Conservation (phyloP, 306 rosid genomes). For the Argentina anserina region DNA sequence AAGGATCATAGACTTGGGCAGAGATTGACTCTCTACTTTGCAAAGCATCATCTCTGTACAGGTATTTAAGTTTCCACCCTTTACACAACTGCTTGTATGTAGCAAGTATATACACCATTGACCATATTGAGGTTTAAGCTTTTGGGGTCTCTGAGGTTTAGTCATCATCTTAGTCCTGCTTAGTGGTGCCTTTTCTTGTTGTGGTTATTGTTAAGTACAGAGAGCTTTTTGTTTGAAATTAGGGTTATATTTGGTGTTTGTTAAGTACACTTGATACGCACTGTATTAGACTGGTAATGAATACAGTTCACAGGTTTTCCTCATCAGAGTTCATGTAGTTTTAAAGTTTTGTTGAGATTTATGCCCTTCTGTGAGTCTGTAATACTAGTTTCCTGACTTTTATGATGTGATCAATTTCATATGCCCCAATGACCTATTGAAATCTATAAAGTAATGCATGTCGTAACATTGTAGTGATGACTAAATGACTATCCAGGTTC, state of each 20-base stretch:
- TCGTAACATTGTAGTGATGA: neutral
- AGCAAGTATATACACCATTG: no score
- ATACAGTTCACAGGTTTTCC: neutral
- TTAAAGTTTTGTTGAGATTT: neutral
- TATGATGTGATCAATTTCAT: neutral
- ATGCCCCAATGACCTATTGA: neutral
- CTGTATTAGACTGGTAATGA: neutral
- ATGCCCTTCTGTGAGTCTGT: neutral
- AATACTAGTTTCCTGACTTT: neutral
- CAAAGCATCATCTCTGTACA: no score
- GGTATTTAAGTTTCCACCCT: no score
- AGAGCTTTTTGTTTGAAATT: neutral
- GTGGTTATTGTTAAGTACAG: neutral
- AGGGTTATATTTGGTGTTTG: neutral
- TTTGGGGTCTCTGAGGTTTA: neutral
- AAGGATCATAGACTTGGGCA: no score
- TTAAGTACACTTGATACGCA: neutral
- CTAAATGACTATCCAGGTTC: neutral
- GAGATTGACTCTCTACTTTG: no score
- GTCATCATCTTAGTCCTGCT: neutral
- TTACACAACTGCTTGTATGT: no score
- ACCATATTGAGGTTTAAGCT: no score
- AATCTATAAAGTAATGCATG: neutral
- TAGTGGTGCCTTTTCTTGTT: no score
- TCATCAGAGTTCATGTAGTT: neutral